These are phyloP conservation scores for Komagataella pastoris DNA, from an alignment of 805 yeast genomes.

Conservation along the genomic window DNA sequence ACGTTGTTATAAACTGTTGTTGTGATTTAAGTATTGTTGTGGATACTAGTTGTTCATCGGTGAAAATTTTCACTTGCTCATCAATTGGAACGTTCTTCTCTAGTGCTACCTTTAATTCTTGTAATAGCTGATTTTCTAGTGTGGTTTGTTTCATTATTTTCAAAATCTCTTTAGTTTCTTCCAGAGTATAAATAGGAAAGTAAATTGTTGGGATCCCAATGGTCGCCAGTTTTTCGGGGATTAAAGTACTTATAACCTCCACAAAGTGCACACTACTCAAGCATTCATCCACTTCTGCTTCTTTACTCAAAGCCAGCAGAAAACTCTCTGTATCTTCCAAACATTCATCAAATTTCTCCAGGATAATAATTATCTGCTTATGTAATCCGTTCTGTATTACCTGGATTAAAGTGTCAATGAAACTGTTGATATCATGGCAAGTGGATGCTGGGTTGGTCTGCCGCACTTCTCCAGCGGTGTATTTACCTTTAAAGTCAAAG, in stretches of 20 bases:
- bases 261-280: not conserved
- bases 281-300: not conserved
- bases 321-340: not conserved
- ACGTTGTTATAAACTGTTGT: not conserved
- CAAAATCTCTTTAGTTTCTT: constrained; percentile 23
- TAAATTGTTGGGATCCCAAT: constrained; percentile 24
- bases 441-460: constrained; percentile 16
- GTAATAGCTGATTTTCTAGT: not conserved
- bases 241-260: not conserved
- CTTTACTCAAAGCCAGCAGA: not conserved
- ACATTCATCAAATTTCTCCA: not conserved
- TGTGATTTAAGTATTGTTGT: not conserved
- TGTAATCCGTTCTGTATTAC: constrained; percentile 8
- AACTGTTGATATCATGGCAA: constrained; percentile 28
- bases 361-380: not conserved
- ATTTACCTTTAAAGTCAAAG: not conserved
- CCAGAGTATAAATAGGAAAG: constrained; percentile 23
- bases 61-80: not conserved
- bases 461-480: constrained; percentile 14
- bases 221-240: constrained; percentile 10
- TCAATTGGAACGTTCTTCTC: not conserved
- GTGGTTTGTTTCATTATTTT: constrained; percentile 2
- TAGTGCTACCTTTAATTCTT: not conserved
- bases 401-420: constrained; percentile 26
- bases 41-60: not conserved